Percentiles rank a stretch among this genome's conserved stretches.
Evolutionary conservation across 2,329 filamentous ascomycete species (phyloP).

Genomic region (Alternaria infectoria): DNA sequence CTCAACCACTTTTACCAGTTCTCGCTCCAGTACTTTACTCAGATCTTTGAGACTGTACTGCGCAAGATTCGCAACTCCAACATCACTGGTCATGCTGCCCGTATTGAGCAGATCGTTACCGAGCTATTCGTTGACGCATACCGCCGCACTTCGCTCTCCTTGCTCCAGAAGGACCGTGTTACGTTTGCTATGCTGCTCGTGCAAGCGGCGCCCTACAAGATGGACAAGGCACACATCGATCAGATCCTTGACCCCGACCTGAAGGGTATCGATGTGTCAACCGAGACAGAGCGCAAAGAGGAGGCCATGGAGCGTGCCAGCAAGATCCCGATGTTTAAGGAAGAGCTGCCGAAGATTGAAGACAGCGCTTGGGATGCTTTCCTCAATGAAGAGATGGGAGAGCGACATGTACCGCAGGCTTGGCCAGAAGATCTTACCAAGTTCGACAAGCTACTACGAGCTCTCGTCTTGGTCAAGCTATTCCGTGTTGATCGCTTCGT

Average conservation of each 20-base stretch:
- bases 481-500: conserved; percentile 96
- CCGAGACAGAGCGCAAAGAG: conserved; percentile 66
- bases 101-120: conserved; percentile 87
- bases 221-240: conserved; percentile 91
- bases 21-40: conserved; percentile 95
- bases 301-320: conserved; percentile 72
- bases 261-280: conserved; percentile 79
- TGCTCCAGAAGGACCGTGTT: conserved; percentile 92
- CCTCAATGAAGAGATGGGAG: conserved; percentile 82
- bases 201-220: conserved; percentile 93
- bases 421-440: conserved; percentile 71
- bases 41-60: conserved; percentile 94
- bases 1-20: conserved; percentile 99
- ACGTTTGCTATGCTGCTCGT: conserved; percentile 94
- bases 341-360: conserved; percentile 68
- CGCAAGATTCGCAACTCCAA: conserved; percentile 77
- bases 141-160: conserved; percentile 87
- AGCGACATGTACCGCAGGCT: conserved; percentile 78
- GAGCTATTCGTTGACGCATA: conserved; percentile 92
- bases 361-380: conserved; percentile 78
- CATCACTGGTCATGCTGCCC: conserved; percentile 75
- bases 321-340: conserved; percentile 75
- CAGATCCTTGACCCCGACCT: conserved; percentile 79
- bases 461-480: conserved; percentile 89
- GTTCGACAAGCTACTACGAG: conserved; percentile 78